Conservation (phyloP, 169 alveolate species). For the Theileria parva region DNA sequence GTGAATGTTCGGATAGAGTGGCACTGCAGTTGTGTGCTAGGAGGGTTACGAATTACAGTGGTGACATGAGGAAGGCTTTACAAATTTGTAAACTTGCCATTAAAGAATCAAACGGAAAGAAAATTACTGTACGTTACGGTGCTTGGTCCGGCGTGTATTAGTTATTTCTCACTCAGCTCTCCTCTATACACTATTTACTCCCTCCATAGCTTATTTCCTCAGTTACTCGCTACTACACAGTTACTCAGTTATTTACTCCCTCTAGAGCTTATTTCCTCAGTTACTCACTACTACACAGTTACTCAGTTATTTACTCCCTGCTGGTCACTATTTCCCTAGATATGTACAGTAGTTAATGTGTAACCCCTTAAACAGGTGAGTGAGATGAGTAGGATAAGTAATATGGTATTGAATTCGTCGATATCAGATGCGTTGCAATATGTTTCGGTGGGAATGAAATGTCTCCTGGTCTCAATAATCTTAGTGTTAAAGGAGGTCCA, state of each 20-base stretch:
- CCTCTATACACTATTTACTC: not conserved
- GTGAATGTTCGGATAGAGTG: conserved; percentile 17
- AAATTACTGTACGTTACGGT: conserved; percentile 32
- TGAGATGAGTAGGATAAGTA: conserved; percentile 72
- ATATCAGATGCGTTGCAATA: conserved; percentile 66
- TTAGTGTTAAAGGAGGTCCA: conserved; percentile 66
- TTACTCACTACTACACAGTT: too few species aligned
- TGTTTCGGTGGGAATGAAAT: conserved; percentile 65
- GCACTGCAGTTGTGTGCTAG: conserved; percentile 82
- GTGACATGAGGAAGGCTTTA: conserved; percentile 80
- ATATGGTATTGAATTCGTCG: conserved; percentile 71
- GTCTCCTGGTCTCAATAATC: conserved; percentile 66
- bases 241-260: too few species aligned
- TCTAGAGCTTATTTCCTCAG: too few species aligned
- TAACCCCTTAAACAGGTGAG: conserved; percentile 27
- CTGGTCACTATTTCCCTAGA: too few species aligned
- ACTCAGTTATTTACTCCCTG: too few species aligned
- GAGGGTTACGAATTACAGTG: conserved; percentile 78
- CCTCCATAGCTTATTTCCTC: not conserved
- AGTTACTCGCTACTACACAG: too few species aligned
- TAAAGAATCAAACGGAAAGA: conserved; percentile 64
- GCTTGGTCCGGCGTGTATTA: too few species aligned
- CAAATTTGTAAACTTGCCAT: conserved; percentile 77
- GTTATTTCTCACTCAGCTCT: too few species aligned
- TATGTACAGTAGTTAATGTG: not conserved